Percentiles rank a stretch among this genome's conserved stretches.
Conservation (phyloP, 306 rosid genomes). For the Glycine soja region DNA sequence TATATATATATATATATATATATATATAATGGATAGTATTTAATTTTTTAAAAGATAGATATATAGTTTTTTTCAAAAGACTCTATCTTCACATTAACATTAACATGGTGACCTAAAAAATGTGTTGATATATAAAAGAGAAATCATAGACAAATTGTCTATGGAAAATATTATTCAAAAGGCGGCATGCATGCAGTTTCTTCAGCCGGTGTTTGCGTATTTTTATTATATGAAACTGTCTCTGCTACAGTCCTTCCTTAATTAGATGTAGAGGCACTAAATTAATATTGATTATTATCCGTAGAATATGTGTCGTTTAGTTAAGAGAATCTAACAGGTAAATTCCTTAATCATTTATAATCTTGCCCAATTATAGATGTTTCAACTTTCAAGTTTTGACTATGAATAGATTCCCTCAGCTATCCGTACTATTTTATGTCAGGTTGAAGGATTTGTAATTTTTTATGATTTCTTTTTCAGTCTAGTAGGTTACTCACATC, state of each 20-base stretch:
- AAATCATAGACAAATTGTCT: constrained; percentile 1
- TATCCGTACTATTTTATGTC: constrained; percentile 29
- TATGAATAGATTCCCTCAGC: not conserved
- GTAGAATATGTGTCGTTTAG: constrained; percentile 5
- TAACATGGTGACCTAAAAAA: no score
- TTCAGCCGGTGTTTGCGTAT: not conserved
- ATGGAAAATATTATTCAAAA: not conserved
- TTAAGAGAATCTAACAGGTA: constrained; percentile 34
- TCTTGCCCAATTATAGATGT: not conserved
- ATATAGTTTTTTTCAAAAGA: no score
- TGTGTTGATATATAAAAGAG: no score
- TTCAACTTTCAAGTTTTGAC: not conserved
- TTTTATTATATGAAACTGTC: not conserved
- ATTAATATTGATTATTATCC: constrained; percentile 11
- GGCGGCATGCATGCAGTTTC: constrained; percentile 14
- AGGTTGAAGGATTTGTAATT: not conserved
- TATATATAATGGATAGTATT: no score
- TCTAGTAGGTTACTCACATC: not conserved
- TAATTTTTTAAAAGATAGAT: no score
- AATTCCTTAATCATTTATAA: constrained; percentile 1
- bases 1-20: no score
- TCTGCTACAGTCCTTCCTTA: not conserved
- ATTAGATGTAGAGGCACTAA: not conserved
- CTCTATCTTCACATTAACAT: no score
- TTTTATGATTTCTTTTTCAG: constrained; percentile 28